Conservation (phyloP, 2,329 filamentous ascomycete genomes). For the Aureobasidium sp. region DNA sequence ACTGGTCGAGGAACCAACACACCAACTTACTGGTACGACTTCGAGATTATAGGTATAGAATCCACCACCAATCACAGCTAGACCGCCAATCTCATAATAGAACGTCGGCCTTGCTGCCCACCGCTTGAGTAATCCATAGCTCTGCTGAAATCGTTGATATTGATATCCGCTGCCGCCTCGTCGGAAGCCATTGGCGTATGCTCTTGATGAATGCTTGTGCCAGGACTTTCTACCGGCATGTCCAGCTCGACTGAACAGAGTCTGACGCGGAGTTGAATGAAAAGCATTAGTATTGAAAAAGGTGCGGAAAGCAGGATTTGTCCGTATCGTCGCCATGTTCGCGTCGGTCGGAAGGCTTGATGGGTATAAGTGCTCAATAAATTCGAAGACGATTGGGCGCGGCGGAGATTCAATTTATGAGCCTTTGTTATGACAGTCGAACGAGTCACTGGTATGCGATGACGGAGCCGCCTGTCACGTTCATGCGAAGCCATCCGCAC, state of each 20-base stretch:
- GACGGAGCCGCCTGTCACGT: too few relatives aligned
- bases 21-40: conserved; percentile 54
- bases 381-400: too few relatives aligned
- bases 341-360: too few relatives aligned
- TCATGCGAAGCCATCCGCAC: too few relatives aligned
- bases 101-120: conserved; percentile 42
- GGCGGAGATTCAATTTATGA: too few relatives aligned
- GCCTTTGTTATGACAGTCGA: too few relatives aligned
- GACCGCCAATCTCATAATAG: conserved; percentile 38
- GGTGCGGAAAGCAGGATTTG: neutral
- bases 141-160: conserved; percentile 28
- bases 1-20: too few relatives aligned
- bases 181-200: conserved; percentile 5
- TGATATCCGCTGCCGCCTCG: conserved; percentile 22
- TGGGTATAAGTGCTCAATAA: too few relatives aligned
- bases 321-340: neutral
- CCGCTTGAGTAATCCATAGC: conserved; percentile 22
- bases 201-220: conserved; percentile 1
- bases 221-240: neutral
- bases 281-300: conserved; percentile 3
- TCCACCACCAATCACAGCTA: conserved; percentile 38
- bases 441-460: too few relatives aligned
- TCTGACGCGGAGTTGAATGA: neutral
- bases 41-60: conserved; percentile 67
- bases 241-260: neutral